These are phyloP conservation scores for Linum lewisii DNA, from an alignment of 345 rosid species.

Conservation along the genomic window DNA sequence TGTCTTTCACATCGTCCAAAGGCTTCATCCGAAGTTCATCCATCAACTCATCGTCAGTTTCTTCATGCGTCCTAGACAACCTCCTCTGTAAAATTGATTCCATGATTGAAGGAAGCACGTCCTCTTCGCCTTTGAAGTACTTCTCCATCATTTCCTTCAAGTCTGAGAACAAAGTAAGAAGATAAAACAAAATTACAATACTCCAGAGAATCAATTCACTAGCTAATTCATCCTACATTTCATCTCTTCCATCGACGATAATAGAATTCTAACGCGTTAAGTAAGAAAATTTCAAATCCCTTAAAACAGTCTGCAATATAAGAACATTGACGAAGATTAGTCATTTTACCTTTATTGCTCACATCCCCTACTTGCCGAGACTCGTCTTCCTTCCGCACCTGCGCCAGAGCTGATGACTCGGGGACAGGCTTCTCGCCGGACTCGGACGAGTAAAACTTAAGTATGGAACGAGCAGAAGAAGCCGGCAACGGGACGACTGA, in stretches of 20 bases:
- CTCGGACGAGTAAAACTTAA: conserved; percentile 39
- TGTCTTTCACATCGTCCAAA: conserved; percentile 41
- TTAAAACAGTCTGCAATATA: not conserved
- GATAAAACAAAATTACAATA: not conserved
- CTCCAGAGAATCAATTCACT: too few relatives aligned
- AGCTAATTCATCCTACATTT: too few relatives aligned
- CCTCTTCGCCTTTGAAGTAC: conserved; percentile 73
- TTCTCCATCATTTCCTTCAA: conserved; percentile 49
- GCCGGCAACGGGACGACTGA: conserved; percentile 9
- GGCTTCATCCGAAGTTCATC: conserved; percentile 40
- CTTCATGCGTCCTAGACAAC: conserved; percentile 46
- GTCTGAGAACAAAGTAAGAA: conserved; percentile 34
- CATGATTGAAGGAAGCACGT: conserved; percentile 50
- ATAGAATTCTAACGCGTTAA: not conserved
- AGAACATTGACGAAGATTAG: too few relatives aligned
- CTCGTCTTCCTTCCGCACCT: conserved; percentile 16
- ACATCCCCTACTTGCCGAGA: conserved; percentile 24
- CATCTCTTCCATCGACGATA: not conserved
- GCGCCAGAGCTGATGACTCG: conserved; percentile 16
- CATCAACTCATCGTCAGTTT: conserved; percentile 61
- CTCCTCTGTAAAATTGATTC: conserved; percentile 60
- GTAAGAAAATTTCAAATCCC: not conserved
- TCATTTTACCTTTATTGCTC: conserved; percentile 27
- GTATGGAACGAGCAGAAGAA: conserved; percentile 10
- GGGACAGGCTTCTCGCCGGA: conserved; percentile 24